These are phyloP conservation scores for Leccinum subgranulosum DNA, from an alignment of 768 basidiomycete genomes.

Conservation along the genomic window DNA sequence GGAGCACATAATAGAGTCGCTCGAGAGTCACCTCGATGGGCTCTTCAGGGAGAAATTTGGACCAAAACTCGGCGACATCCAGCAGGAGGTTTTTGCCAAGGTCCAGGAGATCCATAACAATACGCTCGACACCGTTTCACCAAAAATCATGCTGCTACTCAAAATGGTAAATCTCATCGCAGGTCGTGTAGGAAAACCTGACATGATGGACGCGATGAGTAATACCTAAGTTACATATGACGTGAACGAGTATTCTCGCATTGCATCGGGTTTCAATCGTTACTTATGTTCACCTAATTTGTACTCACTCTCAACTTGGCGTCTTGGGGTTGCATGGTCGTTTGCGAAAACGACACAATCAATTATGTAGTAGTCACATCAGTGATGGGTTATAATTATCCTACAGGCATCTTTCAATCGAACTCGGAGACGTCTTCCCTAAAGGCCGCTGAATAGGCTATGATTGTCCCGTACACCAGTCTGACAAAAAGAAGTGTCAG, in stretches of 20 bases:
- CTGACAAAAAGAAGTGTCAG: constrained; percentile 31
- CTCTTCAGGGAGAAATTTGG: constrained; percentile 25
- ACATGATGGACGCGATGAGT: constrained; percentile 6
- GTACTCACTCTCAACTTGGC: background rate
- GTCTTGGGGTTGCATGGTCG: background rate
- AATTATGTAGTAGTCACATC: constrained; percentile 15
- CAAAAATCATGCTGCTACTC: constrained; percentile 24
- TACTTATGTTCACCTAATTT: background rate
- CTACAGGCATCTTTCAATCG: constrained; percentile 39
- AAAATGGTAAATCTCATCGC: constrained; percentile 32
- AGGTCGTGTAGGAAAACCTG: constrained; percentile 22
- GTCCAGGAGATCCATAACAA: constrained; percentile 18
- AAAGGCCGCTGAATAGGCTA: constrained; percentile 84
- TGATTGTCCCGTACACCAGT: constrained; percentile 86
- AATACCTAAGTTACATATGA: background rate
- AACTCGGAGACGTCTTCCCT: constrained; percentile 80
- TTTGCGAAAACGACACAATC: constrained; percentile 7
- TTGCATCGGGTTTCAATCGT: background rate
- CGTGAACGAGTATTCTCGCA: background rate
- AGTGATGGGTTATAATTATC: background rate
- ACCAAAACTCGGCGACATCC: constrained; percentile 16
- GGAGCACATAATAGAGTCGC: constrained; percentile 30
- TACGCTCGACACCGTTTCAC: constrained; percentile 26
- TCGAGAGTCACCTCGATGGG: constrained; percentile 22
- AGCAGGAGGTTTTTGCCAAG: constrained; percentile 24